These are phyloP conservation scores for Amanita inopinata DNA, from an alignment of 768 basidiomycete species.

Conservation along the genomic window DNA sequence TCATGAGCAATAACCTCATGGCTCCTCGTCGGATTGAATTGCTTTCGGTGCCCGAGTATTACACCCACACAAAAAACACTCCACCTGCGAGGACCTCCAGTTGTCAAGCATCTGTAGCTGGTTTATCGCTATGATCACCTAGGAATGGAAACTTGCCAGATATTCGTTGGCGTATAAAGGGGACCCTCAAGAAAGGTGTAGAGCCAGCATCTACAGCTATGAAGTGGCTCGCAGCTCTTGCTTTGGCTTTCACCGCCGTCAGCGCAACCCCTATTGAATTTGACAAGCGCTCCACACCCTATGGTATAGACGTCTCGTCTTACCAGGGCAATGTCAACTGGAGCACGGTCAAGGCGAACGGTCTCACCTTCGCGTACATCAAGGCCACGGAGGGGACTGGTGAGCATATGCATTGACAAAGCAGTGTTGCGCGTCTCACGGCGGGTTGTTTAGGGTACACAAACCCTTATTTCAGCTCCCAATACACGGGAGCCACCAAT, in stretches of 20 bases:
- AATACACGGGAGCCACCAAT: conserved; percentile 47
- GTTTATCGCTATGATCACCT: too few relatives aligned
- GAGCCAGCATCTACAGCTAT: not conserved
- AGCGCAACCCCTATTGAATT: conserved; percentile 10
- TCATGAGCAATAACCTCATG: too few relatives aligned
- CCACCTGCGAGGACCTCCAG: too few relatives aligned
- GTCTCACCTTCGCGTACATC: conserved; percentile 48
- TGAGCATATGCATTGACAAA: conserved; percentile 14
- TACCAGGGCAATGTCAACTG: conserved; percentile 42
- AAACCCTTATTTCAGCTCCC: conserved; percentile 32
- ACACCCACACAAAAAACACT: too few relatives aligned
- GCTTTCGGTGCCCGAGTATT: too few relatives aligned
- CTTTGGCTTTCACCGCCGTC: not conserved
- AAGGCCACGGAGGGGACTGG: conserved; percentile 58
- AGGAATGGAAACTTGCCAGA: too few relatives aligned
- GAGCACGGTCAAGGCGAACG: conserved; percentile 39
- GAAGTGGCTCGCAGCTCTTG: conserved; percentile 2
- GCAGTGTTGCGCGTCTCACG: not conserved
- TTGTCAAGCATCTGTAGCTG: too few relatives aligned
- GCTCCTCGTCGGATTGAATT: too few relatives aligned
- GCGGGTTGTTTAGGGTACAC: conserved; percentile 21
- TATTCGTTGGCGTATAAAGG: too few relatives aligned
- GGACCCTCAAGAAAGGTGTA: too few relatives aligned
- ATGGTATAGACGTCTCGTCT: conserved; percentile 47
- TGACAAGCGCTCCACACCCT: conserved; percentile 22